These are phyloP conservation scores for Exophiala mesophila DNA, from an alignment of 2,329 filamentous ascomycete genomes.

Conservation along the genomic window DNA sequence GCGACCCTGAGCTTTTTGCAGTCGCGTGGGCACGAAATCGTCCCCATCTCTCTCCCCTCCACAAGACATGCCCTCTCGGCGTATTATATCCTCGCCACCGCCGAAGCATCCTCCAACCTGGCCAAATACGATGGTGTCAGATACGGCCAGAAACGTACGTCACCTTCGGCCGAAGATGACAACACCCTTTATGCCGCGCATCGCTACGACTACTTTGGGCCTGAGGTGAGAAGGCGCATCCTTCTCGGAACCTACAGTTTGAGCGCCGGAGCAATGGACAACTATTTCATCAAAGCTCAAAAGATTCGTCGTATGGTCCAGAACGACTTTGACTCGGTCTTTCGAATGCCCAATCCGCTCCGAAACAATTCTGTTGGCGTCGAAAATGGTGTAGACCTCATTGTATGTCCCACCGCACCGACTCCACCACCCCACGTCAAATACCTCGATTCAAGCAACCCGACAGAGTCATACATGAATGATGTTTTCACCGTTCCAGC, in stretches of 20 bases:
- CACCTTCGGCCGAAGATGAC: constrained; percentile 48
- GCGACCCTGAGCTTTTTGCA: constrained; percentile 57
- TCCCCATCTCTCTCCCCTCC: constrained; percentile 73
- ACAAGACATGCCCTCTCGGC: constrained; percentile 83
- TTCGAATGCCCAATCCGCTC: constrained; percentile 66
- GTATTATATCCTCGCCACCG: constrained; percentile 92
- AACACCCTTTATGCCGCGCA: constrained; percentile 70
- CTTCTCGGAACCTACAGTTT: constrained; percentile 85
- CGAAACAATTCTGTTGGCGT: constrained; percentile 26
- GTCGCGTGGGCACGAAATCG: constrained; percentile 62
- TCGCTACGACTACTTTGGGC: constrained; percentile 69
- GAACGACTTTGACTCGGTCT: constrained; percentile 77
- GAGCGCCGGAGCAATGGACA: constrained; percentile 85
- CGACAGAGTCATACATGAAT: constrained; percentile 78
- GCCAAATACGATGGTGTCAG: constrained; percentile 97
- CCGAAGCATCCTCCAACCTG: constrained; percentile 91
- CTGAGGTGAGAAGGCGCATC: constrained; percentile 81
- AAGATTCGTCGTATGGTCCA: constrained; percentile 78
- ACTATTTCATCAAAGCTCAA: constrained; percentile 95
- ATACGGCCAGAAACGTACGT: constrained; percentile 62
- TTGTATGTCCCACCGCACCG: constrained; percentile 83
- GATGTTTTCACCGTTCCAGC: constrained; percentile 96
- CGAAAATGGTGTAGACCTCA: constrained; percentile 68
- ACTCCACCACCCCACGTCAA: constrained; percentile 63
- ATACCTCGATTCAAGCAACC: constrained; percentile 43